Percentiles rank a stretch among this genome's conserved stretches.
These are phyloP conservation scores for Saccharum officinarum DNA, from an alignment of 176 grass and related monocot genomes.

Conservation along the genomic window DNA sequence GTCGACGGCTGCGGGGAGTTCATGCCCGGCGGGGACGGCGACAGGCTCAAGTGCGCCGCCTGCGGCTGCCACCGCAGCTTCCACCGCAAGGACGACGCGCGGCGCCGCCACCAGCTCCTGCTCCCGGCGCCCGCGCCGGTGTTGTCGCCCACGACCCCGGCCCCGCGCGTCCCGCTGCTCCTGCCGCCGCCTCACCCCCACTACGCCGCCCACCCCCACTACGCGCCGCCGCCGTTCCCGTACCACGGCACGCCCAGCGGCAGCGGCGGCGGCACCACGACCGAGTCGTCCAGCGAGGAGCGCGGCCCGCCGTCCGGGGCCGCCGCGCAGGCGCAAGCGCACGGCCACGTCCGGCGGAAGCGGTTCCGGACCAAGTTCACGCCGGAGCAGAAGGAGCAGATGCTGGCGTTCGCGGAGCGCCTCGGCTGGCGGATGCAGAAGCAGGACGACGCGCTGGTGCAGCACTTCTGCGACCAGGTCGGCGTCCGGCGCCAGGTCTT, in stretches of 20 bases:
- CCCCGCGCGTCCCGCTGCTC: slow-evolving; percentile 28
- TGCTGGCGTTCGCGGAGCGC: slow-evolving; percentile 73
- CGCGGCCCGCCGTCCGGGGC: slow-evolving; percentile 7
- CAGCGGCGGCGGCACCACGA: slow-evolving; percentile 64
- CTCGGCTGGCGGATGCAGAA: slow-evolving; percentile 67
- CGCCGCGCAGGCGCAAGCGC: neutral
- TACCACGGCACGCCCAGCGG: slow-evolving; percentile 54
- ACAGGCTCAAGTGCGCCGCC: slow-evolving; percentile 56
- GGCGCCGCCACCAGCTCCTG: slow-evolving; percentile 13
- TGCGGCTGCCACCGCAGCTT: slow-evolving; percentile 87
- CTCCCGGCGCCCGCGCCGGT: neutral
- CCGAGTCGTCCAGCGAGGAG: slow-evolving; percentile 72
- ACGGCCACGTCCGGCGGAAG: slow-evolving; percentile 31
- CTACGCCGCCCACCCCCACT: slow-evolving; percentile 18
- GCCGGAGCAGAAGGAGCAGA: slow-evolving; percentile 70
- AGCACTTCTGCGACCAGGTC: slow-evolving; percentile 54
- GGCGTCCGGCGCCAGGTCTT: slow-evolving; percentile 62
- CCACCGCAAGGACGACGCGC: slow-evolving; percentile 62
- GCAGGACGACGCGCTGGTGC: slow-evolving; percentile 62
- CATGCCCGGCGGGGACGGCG: slow-evolving; percentile 51
- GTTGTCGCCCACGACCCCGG: neutral
- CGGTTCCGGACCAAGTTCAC: slow-evolving; percentile 79
- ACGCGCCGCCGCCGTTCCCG: slow-evolving; percentile 17
- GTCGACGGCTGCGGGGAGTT: slow-evolving; percentile 85
- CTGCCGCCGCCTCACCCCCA: slow-evolving; percentile 29